Conservation (phyloP, 2,329 filamentous ascomycete genomes). For the Emergomyces pasteurianus region DNA sequence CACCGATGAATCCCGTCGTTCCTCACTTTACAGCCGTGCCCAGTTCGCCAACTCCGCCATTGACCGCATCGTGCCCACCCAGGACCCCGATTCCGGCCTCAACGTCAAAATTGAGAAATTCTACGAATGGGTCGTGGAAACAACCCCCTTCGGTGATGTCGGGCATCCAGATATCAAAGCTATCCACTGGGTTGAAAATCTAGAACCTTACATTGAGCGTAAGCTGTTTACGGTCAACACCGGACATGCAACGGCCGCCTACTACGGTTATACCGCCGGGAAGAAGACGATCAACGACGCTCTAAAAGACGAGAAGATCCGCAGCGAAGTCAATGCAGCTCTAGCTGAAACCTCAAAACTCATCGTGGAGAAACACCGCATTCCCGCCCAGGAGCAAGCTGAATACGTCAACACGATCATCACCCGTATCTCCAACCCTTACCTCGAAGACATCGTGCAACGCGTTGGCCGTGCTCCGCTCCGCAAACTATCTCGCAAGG, state of each 20-base stretch:
- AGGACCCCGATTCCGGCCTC: slow-evolving; percentile 66
- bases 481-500: slow-evolving; percentile 86
- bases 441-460: slow-evolving; percentile 83
- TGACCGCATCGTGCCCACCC: slow-evolving; percentile 92
- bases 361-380: slow-evolving; percentile 78
- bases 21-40: slow-evolving; percentile 59
- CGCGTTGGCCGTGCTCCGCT: slow-evolving; percentile 90
- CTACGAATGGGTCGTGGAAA: slow-evolving; percentile 96
- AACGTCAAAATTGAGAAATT: slow-evolving; percentile 97
- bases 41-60: slow-evolving; percentile 96
- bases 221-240: slow-evolving; percentile 99
- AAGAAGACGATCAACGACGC: slow-evolving; percentile 86
- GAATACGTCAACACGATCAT: slow-evolving; percentile 90
- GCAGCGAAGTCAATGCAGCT: slow-evolving; percentile 64
- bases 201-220: slow-evolving; percentile 93
- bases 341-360: slow-evolving; percentile 76
- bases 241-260: slow-evolving; percentile 87
- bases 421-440: slow-evolving; percentile 81
- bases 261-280: slow-evolving; percentile 79
- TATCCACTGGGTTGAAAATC: slow-evolving; percentile 84
- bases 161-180: slow-evolving; percentile 66
- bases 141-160: slow-evolving; percentile 64
- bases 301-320: slow-evolving; percentile 67
- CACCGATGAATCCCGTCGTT: slow-evolving; percentile 55
- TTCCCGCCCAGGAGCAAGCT: slow-evolving; percentile 61